Evolutionary conservation across 495 filamentous ascomycete species (phyloP).

Genomic region (Cercophora scortea): DNA sequence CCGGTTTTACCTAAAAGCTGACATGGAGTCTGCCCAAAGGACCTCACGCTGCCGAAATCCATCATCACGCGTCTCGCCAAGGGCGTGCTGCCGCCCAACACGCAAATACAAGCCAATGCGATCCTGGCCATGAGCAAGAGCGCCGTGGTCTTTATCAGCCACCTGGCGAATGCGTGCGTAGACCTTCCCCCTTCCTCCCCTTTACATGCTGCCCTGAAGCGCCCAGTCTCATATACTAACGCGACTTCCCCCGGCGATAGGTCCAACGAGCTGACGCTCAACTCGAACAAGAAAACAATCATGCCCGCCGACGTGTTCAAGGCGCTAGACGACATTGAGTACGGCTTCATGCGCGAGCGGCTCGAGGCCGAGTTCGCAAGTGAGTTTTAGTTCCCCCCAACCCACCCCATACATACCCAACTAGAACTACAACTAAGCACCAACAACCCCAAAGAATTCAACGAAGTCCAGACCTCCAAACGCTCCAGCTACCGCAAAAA

Average conservation of each 20-base stretch:
- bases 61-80: conserved; percentile 90
- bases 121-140: conserved; percentile 85
- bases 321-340: conserved; percentile 77
- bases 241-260: conserved; percentile 32
- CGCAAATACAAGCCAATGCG: conserved; percentile 89
- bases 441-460: conserved; percentile 41
- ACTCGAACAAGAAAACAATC: conserved; percentile 74
- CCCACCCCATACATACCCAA: too few species aligned
- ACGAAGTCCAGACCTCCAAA: conserved; percentile 43
- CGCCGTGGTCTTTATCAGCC: conserved; percentile 90
- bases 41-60: conserved; percentile 86
- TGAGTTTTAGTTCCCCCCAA: conserved; percentile 19
- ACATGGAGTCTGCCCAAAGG: too few species aligned
- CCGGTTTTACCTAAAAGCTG: too few species aligned
- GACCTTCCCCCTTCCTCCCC: background rate
- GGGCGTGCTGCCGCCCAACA: conserved; percentile 92
- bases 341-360: conserved; percentile 61
- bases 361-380: conserved; percentile 56
- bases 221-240: background rate
- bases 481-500: conserved; percentile 44
- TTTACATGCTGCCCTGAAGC: background rate
- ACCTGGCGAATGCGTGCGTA: conserved; percentile 74
- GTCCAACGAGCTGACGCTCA: conserved; percentile 64
- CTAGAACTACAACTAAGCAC: background rate
- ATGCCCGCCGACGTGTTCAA: conserved; percentile 74